Conservation (phyloP, 2,329 filamentous ascomycete genomes). For the Fusarium scirpi region DNA sequence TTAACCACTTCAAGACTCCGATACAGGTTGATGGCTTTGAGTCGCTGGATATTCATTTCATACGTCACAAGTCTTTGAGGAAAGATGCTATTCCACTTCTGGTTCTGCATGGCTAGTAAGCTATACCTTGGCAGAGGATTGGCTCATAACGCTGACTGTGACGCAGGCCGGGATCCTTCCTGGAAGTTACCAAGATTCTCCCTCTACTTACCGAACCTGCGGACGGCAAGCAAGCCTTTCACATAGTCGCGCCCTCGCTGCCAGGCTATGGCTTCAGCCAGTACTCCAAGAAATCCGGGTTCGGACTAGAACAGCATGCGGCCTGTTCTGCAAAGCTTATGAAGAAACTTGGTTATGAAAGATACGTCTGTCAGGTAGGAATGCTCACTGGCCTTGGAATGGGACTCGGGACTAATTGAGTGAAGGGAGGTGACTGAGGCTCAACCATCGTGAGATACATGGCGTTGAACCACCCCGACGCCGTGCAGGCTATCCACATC, state of each 20-base stretch:
- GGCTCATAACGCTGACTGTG: too few species aligned
- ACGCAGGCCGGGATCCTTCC: background rate
- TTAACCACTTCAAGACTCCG: background rate
- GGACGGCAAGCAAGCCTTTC: background rate
- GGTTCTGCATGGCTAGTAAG: background rate
- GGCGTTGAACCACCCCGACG: background rate
- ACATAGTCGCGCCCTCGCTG: background rate
- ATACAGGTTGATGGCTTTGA: background rate
- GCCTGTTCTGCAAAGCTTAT: fast-evolving
- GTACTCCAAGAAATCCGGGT: background rate
- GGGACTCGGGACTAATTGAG: background rate
- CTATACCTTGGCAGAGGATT: too few species aligned
- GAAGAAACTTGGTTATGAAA: background rate
- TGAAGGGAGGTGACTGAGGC: background rate
- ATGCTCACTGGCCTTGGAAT: fast-evolving
- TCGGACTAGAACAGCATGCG: background rate
- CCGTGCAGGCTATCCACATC: background rate
- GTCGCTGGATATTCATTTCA: background rate
- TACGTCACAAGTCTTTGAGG: background rate
- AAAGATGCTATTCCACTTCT: background rate
- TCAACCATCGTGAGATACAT: background rate
- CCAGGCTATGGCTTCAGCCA: background rate
- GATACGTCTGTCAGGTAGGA: background rate
- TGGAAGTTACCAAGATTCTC: background rate
- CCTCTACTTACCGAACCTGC: background rate